Evolutionary conservation across 2,329 filamentous ascomycete species (phyloP).

Genomic region (Blastomyces parvus): DNA sequence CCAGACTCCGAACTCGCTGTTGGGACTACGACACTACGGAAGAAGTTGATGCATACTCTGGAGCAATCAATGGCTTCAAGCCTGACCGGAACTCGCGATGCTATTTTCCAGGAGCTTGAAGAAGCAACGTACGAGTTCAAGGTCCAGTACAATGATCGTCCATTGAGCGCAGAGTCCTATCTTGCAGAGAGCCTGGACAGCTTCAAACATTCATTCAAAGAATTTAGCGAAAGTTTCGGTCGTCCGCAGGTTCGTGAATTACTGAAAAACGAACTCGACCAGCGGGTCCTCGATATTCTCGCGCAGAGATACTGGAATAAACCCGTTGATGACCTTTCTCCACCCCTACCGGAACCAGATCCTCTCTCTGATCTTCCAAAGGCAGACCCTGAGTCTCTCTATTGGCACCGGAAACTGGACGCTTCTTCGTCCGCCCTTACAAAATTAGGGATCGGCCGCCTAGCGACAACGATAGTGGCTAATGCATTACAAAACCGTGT

Average conservation of each 20-base stretch:
- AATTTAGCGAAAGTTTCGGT: slow-evolving; percentile 82
- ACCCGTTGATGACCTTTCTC: slow-evolving; percentile 72
- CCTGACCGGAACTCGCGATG: slow-evolving; percentile 78
- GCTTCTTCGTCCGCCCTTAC: slow-evolving; percentile 83
- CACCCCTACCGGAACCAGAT: slow-evolving; percentile 57
- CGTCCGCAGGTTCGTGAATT: slow-evolving; percentile 80
- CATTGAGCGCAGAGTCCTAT: slow-evolving; percentile 90
- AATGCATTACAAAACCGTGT: slow-evolving; percentile 78
- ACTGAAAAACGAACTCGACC: slow-evolving; percentile 84
- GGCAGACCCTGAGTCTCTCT: slow-evolving; percentile 71
- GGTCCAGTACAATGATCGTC: slow-evolving; percentile 96
- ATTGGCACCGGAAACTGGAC: slow-evolving; percentile 92
- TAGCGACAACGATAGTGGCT: slow-evolving; percentile 86
- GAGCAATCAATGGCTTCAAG: slow-evolving; percentile 96
- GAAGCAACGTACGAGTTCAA: slow-evolving; percentile 98
- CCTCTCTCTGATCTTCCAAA: slow-evolving; percentile 70
- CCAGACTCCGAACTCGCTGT: slow-evolving; percentile 61
- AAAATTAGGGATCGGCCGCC: slow-evolving; percentile 82
- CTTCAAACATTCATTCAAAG: slow-evolving; percentile 97
- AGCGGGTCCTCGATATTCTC: slow-evolving; percentile 84
- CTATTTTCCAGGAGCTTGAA: slow-evolving; percentile 88
- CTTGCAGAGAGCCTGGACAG: slow-evolving; percentile 87
- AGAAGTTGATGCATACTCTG: slow-evolving; percentile 93
- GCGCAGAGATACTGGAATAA: slow-evolving; percentile 97
- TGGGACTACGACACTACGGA: slow-evolving; percentile 76